Percentiles rank a stretch among this genome's conserved stretches.
Conservation (phyloP, 2,329 filamentous ascomycete genomes). For the Paecilomyces dactylethromorphus region DNA sequence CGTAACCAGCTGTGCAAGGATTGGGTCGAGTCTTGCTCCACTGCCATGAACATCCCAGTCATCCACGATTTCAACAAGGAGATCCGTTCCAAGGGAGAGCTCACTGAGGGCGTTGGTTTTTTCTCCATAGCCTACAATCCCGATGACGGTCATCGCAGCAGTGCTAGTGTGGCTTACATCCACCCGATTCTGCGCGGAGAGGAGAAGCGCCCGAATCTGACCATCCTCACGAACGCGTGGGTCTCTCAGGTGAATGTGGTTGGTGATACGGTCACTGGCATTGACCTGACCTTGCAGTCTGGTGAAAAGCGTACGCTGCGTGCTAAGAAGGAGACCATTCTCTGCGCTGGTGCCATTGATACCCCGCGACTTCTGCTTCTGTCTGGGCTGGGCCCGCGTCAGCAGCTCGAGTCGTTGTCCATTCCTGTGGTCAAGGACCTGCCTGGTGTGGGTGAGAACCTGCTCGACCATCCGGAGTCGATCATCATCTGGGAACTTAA, state of each 20-base stretch:
- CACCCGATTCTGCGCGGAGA: constrained; percentile 81
- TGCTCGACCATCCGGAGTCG: constrained; percentile 59
- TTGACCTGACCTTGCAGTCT: constrained; percentile 61
- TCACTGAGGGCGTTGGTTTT: constrained; percentile 76
- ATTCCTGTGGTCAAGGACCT: constrained; percentile 55
- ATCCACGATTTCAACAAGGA: constrained; percentile 82
- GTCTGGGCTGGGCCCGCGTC: constrained; percentile 47
- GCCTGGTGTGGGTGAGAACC: constrained; percentile 58
- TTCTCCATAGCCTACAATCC: constrained; percentile 90
- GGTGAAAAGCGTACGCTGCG: constrained; percentile 50
- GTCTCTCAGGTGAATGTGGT: constrained; percentile 73
- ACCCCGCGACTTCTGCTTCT: constrained; percentile 63
- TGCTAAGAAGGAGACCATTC: constrained; percentile 68
- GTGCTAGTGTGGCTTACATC: constrained; percentile 85
- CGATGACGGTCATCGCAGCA: constrained; percentile 75
- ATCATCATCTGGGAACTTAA: constrained; percentile 75
- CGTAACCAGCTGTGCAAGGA: constrained; percentile 87
- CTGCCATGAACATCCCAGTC: constrained; percentile 71
- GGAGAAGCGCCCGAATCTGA: constrained; percentile 76
- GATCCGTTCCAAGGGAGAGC: constrained; percentile 64
- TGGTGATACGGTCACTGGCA: constrained; percentile 63
- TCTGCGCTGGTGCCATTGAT: constrained; percentile 74
- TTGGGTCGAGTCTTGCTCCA: constrained; percentile 77
- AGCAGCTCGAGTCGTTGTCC: constrained; percentile 45
- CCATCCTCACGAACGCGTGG: constrained; percentile 80